Conservation (phyloP, 352 stramenopile species). For the Globisporangium cystogenes region DNA sequence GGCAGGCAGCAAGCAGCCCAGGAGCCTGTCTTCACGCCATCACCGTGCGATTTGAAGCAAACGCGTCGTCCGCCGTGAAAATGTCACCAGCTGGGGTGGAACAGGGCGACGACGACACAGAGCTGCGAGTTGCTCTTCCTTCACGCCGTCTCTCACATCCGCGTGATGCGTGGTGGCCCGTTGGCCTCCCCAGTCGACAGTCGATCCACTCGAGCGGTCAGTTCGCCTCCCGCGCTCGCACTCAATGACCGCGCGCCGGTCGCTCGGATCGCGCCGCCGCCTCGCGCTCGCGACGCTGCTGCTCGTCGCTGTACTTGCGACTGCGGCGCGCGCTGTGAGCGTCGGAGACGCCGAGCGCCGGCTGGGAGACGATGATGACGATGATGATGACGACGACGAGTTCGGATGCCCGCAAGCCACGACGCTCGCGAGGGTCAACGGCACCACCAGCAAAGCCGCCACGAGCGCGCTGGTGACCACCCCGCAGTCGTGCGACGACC, state of each 20-base stretch:
- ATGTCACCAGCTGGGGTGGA: slow-evolving; percentile 1
- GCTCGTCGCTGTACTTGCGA: not conserved
- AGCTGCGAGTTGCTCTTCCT: not conserved
- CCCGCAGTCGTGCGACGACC: not conserved
- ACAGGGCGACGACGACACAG: not conserved
- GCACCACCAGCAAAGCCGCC: slow-evolving; percentile 4
- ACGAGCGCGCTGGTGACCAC: slow-evolving; percentile 1
- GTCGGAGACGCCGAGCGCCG: slow-evolving; percentile 6
- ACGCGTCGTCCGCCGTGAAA: slow-evolving; percentile 2
- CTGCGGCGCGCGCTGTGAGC: slow-evolving; percentile 2
- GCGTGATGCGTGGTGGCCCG: not conserved
- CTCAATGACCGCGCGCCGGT: not conserved
- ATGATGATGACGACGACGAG: not conserved
- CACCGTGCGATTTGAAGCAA: not conserved
- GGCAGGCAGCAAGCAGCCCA: too few species aligned
- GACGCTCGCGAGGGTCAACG: slow-evolving; percentile 9
- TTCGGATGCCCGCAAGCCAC: slow-evolving; percentile 26
- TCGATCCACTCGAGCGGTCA: not conserved
- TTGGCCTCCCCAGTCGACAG: not conserved
- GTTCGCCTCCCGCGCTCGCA: not conserved
- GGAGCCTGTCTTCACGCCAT: not conserved
- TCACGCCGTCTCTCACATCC: not conserved
- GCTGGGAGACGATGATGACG: not conserved
- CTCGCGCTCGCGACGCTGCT: slow-evolving; percentile 2
- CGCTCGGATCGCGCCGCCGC: not conserved